phyloP scores from a whole-genome alignment of 2,329 filamentous ascomycete genomes.

The Colletotrichum coccodes region DNA sequence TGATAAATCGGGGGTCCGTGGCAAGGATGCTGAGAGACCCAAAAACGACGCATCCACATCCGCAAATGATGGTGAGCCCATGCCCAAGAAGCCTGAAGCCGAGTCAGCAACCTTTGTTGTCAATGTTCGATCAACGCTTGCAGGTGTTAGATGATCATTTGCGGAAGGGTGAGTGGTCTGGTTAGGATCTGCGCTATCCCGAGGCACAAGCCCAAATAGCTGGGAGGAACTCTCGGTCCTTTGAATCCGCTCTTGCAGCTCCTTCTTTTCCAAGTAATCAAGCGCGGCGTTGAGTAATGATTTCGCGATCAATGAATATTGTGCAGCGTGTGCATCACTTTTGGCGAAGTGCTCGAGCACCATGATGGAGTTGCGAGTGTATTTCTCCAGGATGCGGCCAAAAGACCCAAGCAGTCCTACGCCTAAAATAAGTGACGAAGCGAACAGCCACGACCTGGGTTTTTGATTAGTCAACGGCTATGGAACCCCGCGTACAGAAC shows the following conservation, averaged over 20 bases:
- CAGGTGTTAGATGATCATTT: constrained; percentile 20
- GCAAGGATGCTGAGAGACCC: constrained; percentile 48
- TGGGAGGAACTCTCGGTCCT: constrained; percentile 62
- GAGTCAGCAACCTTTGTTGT: not conserved
- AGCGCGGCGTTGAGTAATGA: constrained; percentile 58
- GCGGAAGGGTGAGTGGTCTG: constrained; percentile 5
- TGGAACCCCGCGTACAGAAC: too few species aligned
- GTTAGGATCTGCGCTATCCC: constrained; percentile 32
- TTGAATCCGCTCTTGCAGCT: constrained; percentile 55
- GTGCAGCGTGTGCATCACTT: constrained; percentile 59
- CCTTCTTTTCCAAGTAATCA: constrained; percentile 58
- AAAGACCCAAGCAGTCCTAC: constrained; percentile 62
- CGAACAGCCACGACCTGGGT: constrained; percentile 63
- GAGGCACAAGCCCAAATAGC: constrained; percentile 60
- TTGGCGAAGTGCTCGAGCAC: constrained; percentile 61
- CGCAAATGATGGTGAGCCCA: constrained; percentile 44
- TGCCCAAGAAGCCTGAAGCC: constrained; percentile 34
- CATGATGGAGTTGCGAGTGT: constrained; percentile 57
- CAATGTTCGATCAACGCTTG: not conserved
- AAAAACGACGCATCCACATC: constrained; percentile 51
- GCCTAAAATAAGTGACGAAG: constrained; percentile 61
- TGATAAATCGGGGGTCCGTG: constrained; percentile 53
- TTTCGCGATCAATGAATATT: constrained; percentile 64
- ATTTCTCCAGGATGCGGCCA: constrained; percentile 61
- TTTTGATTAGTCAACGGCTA: fast-evolving